phyloP scores from a whole-genome alignment of 768 basidiomycete genomes.

The Russula sp. region DNA sequence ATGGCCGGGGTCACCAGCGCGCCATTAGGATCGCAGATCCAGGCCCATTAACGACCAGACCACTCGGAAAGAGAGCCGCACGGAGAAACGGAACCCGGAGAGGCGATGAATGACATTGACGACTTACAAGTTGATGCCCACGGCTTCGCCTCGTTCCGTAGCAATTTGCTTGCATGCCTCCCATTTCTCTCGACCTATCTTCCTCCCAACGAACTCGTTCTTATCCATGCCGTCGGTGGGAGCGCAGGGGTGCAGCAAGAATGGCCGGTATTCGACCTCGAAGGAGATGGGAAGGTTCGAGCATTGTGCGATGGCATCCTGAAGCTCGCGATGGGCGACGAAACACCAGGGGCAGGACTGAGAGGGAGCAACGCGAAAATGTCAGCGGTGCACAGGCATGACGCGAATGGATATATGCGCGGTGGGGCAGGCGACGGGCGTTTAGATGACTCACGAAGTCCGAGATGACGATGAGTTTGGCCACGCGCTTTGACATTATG shows the following conservation, averaged over 20 bases:
- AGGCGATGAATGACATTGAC: background rate
- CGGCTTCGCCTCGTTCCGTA: conserved; percentile 29
- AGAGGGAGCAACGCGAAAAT: background rate
- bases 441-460: conserved; percentile 29
- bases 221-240: conserved; percentile 27
- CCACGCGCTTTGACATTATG: conserved; percentile 17
- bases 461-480: conserved; percentile 26
- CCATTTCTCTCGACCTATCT: conserved; percentile 36
- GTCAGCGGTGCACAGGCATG: conserved; percentile 6
- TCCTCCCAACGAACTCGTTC: conserved; percentile 26
- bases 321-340: conserved; percentile 35
- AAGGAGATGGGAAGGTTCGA: conserved; percentile 29
- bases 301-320: conserved; percentile 31
- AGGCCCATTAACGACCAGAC: background rate
- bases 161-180: conserved; percentile 29
- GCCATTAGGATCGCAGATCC: background rate
- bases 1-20: background rate
- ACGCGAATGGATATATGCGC: background rate
- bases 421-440: background rate
- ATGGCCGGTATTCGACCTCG: conserved; percentile 42
- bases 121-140: conserved; percentile 41
- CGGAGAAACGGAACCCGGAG: background rate
- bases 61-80: background rate
- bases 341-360: conserved; percentile 39
- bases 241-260: conserved; percentile 36